Evolutionary conservation across 371 early-diverging fungal species (phyloP), one percentile per base, ranked within the genome.

Genomic region (Mortierella sp.): DNA sequence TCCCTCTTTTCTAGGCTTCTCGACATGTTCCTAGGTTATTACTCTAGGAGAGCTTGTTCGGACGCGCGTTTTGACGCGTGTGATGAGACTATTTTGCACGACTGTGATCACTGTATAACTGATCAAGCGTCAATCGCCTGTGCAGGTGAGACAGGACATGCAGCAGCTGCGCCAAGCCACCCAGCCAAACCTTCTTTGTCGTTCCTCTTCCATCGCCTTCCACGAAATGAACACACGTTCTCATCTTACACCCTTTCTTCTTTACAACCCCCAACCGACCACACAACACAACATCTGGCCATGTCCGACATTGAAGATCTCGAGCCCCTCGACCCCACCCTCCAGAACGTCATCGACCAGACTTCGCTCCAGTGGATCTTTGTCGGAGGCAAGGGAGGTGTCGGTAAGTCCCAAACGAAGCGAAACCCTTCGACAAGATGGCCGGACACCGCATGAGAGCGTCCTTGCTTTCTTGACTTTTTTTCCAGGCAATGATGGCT

Each of bases 321-420:
- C 77, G 91, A 92, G 73, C 92, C 92, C 50, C 89, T 95, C 77
- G 95, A 96, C 59, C 96, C 96, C 46, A 92, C 97, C 5, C 93
- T 99, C 71, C 95, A 96, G 89, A 99, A 99, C 83, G 94, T 99
- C 61, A 90, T 99, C 40, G 99, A 98, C 86, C 99, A 99, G 91
- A 91, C 93, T 31, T 95, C 98, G 26, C 92, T 98, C 61, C 95
- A 97, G 71, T 99, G 99, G 99, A 97, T 99, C 80, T 99, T 99
- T 91, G 98, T 98, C 61, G 99, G 99, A 82, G 99, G 99, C 78
- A 99, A 99, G 89, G 99, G 99, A 80, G 99, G 99, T 88, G 98
- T 99, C 79, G 99, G 98, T 90, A 98, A 96, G 91, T 31, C 21
- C 5, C 21, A 26, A 24, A 34, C 26, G 71, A n/a, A 16, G 31